Evolutionary conservation across 2,329 filamentous ascomycete species (phyloP).

Genomic region (Hypoxylon sp.): DNA sequence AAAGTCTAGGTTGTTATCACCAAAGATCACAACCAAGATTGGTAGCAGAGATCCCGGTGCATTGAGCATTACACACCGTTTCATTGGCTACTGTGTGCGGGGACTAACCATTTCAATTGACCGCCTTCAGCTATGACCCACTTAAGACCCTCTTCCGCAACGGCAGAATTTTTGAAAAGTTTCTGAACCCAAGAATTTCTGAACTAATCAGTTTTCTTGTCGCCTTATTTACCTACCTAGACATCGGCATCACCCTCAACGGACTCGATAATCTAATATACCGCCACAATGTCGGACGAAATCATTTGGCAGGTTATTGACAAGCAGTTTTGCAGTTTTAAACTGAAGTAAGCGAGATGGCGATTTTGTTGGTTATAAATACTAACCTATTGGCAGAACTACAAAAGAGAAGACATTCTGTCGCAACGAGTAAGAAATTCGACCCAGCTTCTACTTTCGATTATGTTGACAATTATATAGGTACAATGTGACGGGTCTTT

Average conservation of each 20-base stretch:
- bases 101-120: slow-evolving; percentile 12
- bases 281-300: slow-evolving; percentile 82
- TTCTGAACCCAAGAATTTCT: slow-evolving; percentile 15
- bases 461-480: slow-evolving; percentile 11
- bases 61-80: slow-evolving; percentile 4
- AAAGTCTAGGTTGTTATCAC: slow-evolving; percentile 4
- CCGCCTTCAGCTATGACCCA: slow-evolving; percentile 22
- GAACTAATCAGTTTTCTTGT: too few relatives aligned
- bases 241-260: not conserved
- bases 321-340: slow-evolving; percentile 90
- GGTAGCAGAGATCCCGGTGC: too few relatives aligned
- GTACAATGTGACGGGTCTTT: slow-evolving; percentile 73
- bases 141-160: slow-evolving; percentile 18
- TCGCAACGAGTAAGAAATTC: slow-evolving; percentile 75
- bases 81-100: slow-evolving; percentile 17
- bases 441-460: too few relatives aligned
- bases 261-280: not conserved
- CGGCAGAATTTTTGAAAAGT: slow-evolving; percentile 41
- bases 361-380: not conserved
- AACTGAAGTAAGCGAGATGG: slow-evolving; percentile 74
- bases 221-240: too few relatives aligned
- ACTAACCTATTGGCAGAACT: slow-evolving; percentile 62
- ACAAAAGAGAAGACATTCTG: slow-evolving; percentile 93
- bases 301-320: slow-evolving; percentile 98
- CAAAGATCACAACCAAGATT: too few relatives aligned